Evolutionary conservation across 306 rosid species (phyloP).

Genomic region (Hippophae rhamnoides): DNA sequence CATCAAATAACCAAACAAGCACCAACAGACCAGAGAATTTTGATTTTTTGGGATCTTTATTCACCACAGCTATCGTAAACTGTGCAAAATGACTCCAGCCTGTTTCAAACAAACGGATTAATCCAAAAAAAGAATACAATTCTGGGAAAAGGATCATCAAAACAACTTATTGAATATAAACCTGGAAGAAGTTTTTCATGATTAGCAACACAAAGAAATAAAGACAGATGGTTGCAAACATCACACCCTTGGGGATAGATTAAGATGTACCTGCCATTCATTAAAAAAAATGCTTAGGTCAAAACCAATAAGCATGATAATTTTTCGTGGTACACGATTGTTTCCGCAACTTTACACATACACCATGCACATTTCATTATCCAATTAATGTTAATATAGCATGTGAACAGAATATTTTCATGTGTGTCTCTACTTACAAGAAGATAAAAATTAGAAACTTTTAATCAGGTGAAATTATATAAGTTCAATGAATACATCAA

Average conservation of each 20-base stretch:
- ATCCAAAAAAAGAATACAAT: conserved; percentile 10
- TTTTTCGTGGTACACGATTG: neutral
- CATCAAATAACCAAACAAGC: conserved; percentile 5
- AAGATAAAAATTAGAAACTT: too few relatives aligned
- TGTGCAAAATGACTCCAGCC: conserved; percentile 99
- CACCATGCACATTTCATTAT: too few relatives aligned
- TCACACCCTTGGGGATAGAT: conserved; percentile 98
- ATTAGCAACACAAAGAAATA: conserved; percentile 95
- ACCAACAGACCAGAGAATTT: conserved; percentile 79
- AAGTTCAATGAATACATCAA: too few relatives aligned
- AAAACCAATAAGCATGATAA: conserved; percentile 2
- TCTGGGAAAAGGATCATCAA: conserved; percentile 10
- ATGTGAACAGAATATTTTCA: too few relatives aligned
- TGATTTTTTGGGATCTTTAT: conserved; percentile 89
- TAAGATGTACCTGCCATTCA: conserved; percentile 80
- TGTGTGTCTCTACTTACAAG: too few relatives aligned
- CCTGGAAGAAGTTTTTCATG: conserved; percentile 99
- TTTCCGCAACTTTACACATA: too few relatives aligned
- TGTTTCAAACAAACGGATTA: conserved; percentile 17
- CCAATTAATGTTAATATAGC: too few relatives aligned
- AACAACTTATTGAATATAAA: conserved; percentile 14
- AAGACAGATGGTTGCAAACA: conserved; percentile 94
- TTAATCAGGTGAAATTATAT: too few relatives aligned
- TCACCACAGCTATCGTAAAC: conserved; percentile 91
- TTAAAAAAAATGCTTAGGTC: conserved; percentile 14